phyloP scores from a whole-genome alignment of 345 rosid species.

The Salix viminalis region DNA sequence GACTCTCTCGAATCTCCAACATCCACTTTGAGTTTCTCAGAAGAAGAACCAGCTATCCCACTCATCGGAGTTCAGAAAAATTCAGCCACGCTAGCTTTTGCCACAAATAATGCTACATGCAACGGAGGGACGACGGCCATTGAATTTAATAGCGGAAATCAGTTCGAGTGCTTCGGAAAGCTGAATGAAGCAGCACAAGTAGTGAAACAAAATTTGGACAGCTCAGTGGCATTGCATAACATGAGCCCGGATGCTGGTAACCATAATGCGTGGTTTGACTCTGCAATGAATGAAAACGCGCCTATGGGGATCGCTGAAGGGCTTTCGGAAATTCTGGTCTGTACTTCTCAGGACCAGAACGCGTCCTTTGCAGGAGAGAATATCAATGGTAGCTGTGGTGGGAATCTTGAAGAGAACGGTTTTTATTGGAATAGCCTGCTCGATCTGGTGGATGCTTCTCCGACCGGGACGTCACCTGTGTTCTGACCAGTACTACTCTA shows the following conservation, averaged over 20 bases:
- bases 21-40: conserved; percentile 24
- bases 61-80: not conserved
- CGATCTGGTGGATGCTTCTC: conserved; percentile 24
- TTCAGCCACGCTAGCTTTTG: not conserved
- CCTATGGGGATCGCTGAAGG: conserved; percentile 17
- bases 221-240: conserved; percentile 12
- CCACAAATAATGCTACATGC: not conserved
- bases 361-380: conserved; percentile 5
- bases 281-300: not conserved
- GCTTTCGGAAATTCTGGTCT: conserved; percentile 17
- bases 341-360: conserved; percentile 13
- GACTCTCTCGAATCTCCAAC: conserved; percentile 35
- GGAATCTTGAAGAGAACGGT: conserved; percentile 29
- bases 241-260: not conserved
- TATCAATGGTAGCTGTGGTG: conserved; percentile 7
- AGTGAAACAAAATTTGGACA: conserved; percentile 1
- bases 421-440: conserved; percentile 37
- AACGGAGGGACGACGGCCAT: not conserved
- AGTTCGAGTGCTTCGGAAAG: conserved; percentile 5
- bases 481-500: not conserved
- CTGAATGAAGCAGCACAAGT: not conserved
- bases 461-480: conserved; percentile 17
- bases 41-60: conserved; percentile 3
- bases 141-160: conserved; percentile 1
- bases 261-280: not conserved